A percentile compares a stretch with the other conserved stretches of the same genome.
These are phyloP conservation scores for Tylopilus balloui DNA, from an alignment of 768 basidiomycete species.

Conservation along the genomic window DNA sequence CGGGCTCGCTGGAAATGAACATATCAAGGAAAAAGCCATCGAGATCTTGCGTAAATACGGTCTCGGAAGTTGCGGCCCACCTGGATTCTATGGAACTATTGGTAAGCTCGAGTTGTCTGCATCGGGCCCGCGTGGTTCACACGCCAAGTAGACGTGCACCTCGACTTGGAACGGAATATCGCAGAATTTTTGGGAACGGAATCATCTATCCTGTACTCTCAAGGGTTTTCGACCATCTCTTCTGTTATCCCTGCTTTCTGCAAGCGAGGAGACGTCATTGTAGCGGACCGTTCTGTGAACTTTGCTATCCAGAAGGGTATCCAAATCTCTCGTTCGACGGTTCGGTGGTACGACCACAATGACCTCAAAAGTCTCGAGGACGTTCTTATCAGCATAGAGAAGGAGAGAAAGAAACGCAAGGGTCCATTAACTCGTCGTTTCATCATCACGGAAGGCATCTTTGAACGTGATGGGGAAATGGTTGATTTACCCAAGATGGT, in stretches of 20 bases:
- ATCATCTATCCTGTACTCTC: slow-evolving; percentile 86
- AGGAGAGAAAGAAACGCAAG: slow-evolving; percentile 82
- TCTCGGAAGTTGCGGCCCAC: slow-evolving; percentile 91
- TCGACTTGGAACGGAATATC: slow-evolving; percentile 82
- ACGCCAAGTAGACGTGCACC: slow-evolving; percentile 72
- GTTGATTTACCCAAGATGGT: slow-evolving; percentile 89
- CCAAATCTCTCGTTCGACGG: slow-evolving; percentile 85
- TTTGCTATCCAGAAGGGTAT: slow-evolving; percentile 96
- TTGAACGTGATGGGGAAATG: slow-evolving; percentile 92
- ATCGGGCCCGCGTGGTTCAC: not conserved
- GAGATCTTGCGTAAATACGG: slow-evolving; percentile 87
- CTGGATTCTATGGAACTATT: slow-evolving; percentile 94
- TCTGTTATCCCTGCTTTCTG: slow-evolving; percentile 97
- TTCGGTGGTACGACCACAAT: slow-evolving; percentile 96
- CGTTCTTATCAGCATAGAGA: slow-evolving; percentile 76
- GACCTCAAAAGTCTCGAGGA: slow-evolving; percentile 89
- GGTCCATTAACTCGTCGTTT: slow-evolving; percentile 83
- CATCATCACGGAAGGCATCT: slow-evolving; percentile 96
- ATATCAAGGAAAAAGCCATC: slow-evolving; percentile 79
- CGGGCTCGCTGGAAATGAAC: slow-evolving; percentile 83
- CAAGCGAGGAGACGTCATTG: slow-evolving; percentile 95
- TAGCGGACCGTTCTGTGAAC: slow-evolving; percentile 96
- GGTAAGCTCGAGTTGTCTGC: slow-evolving; percentile 47
- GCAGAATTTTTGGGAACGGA: slow-evolving; percentile 90
- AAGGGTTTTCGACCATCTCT: slow-evolving; percentile 86